A percentile compares a stretch with the other conserved stretches of the same genome.
Evolutionary conservation across 306 rosid genomes (phyloP).

Genomic region (Vigna mungo): DNA sequence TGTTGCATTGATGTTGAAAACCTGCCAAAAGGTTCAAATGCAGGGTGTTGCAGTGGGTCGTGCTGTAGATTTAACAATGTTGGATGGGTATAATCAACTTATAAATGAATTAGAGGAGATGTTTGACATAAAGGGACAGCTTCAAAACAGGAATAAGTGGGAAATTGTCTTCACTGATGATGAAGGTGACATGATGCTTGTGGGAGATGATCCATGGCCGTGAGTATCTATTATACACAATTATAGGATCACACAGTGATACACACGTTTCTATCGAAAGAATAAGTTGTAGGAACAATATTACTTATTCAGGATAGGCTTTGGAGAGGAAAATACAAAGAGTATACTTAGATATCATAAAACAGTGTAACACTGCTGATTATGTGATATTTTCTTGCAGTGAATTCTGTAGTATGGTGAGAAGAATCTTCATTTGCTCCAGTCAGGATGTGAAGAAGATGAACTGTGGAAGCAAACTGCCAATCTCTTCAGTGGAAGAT

Average conservation of each 20-base stretch:
- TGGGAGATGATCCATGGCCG: constrained; percentile 92
- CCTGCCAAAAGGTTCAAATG: constrained; percentile 84
- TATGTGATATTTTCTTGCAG: constrained; percentile 52
- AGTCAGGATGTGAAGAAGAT: constrained; percentile 84
- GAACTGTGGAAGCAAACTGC: constrained; percentile 68
- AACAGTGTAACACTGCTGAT: neutral
- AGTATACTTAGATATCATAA: too few relatives aligned
- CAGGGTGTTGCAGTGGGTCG: constrained; percentile 96
- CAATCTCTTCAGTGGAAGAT: constrained; percentile 68
- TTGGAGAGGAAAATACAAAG: too few relatives aligned
- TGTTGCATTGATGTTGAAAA: constrained; percentile 36
- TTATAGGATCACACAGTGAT: neutral
- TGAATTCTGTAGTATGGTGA: constrained; percentile 89
- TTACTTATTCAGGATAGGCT: neutral
- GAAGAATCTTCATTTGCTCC: constrained; percentile 84
- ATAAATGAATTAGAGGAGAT: constrained; percentile 77
- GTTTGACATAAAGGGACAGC: constrained; percentile 91
- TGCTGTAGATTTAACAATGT: constrained; percentile 82
- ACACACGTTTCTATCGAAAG: neutral
- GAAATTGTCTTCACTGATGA: constrained; percentile 84
- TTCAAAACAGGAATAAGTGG: constrained; percentile 71
- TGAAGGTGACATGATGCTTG: constrained; percentile 94
- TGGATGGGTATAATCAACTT: constrained; percentile 86
- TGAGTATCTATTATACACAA: constrained; percentile 57
- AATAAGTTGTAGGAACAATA: constrained; percentile 9